Conservation (phyloP, 371 early-diverging fungal genomes). For the Lichtheimia hyalospora region DNA sequence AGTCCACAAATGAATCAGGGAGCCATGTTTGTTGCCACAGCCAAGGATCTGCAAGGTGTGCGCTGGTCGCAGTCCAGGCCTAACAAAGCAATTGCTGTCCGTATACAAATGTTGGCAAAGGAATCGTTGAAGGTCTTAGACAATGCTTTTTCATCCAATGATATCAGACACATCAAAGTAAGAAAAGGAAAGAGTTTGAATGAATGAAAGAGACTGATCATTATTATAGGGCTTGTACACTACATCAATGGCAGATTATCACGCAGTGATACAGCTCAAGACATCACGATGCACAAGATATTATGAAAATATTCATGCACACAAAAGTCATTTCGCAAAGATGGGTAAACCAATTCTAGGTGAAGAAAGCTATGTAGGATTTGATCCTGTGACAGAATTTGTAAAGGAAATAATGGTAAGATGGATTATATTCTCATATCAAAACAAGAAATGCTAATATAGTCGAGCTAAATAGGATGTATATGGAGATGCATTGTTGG, state of each 20-base stretch:
- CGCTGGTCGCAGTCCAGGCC: constrained; percentile 58
- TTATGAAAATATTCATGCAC: constrained; percentile 55
- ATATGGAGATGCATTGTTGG: constrained; percentile 56
- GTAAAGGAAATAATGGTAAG: constrained; percentile 62
- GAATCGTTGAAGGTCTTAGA: constrained; percentile 57
- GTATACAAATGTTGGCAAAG: constrained; percentile 63
- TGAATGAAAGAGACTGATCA: no score
- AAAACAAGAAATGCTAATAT: no score
- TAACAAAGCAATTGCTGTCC: constrained; percentile 52
- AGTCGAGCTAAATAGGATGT: constrained; percentile 18
- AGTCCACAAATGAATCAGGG: constrained; percentile 50
- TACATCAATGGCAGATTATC: constrained; percentile 71
- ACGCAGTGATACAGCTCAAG: constrained; percentile 63
- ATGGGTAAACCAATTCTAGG: constrained; percentile 38
- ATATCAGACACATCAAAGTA: constrained; percentile 35
- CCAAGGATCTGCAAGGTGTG: constrained; percentile 56
- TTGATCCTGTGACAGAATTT: constrained; percentile 67
- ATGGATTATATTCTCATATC: background rate
- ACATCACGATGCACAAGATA: constrained; percentile 58
- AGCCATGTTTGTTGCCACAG: constrained; percentile 67
- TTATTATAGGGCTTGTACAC: constrained; percentile 58
- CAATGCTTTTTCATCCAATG: constrained; percentile 19
- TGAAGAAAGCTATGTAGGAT: constrained; percentile 45
- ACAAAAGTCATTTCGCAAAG: constrained; percentile 36
- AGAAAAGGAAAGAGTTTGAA: background rate